Conservation (phyloP, 768 basidiomycete genomes). For the Pulveroboletus sp. region DNA sequence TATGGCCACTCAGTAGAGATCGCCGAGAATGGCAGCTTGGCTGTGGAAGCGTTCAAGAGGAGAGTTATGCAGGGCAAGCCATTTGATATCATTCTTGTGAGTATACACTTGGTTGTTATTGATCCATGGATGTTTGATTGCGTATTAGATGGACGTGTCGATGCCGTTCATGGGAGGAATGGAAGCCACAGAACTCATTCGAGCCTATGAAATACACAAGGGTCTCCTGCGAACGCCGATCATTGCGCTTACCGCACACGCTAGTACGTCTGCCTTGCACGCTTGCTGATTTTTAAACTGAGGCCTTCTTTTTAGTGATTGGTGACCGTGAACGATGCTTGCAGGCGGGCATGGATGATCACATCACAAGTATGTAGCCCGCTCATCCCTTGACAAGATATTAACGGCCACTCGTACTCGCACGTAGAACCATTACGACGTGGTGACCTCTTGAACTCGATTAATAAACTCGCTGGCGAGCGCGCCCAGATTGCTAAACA, state of each 20-base stretch:
- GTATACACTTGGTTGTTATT: constrained; percentile 26
- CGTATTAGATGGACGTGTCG: constrained; percentile 86
- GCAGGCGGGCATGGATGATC: constrained; percentile 79
- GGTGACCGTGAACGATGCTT: constrained; percentile 76
- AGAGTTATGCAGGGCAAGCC: constrained; percentile 65
- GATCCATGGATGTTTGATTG: background rate
- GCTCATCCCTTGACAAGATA: background rate
- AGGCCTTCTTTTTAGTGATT: constrained; percentile 58
- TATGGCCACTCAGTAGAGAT: constrained; percentile 95
- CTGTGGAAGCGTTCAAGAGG: constrained; percentile 87
- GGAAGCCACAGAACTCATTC: constrained; percentile 93
- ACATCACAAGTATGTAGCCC: constrained; percentile 65
- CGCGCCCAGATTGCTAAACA: constrained; percentile 36
- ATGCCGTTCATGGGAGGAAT: constrained; percentile 99
- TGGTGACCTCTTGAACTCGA: constrained; percentile 74
- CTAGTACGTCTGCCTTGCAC: constrained; percentile 55
- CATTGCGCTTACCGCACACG: constrained; percentile 95
- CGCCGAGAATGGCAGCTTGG: constrained; percentile 93
- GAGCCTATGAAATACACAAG: constrained; percentile 74
- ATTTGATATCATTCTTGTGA: constrained; percentile 88
- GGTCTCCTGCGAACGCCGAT: constrained; percentile 77
- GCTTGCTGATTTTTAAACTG: constrained; percentile 3
- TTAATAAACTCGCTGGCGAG: constrained; percentile 74
- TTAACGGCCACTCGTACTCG: background rate
- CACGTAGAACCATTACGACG: constrained; percentile 68